Base-by-base conservation (phyloP, 2,329 filamentous ascomycete genomes). In the Penicillium sp. region DNA sequence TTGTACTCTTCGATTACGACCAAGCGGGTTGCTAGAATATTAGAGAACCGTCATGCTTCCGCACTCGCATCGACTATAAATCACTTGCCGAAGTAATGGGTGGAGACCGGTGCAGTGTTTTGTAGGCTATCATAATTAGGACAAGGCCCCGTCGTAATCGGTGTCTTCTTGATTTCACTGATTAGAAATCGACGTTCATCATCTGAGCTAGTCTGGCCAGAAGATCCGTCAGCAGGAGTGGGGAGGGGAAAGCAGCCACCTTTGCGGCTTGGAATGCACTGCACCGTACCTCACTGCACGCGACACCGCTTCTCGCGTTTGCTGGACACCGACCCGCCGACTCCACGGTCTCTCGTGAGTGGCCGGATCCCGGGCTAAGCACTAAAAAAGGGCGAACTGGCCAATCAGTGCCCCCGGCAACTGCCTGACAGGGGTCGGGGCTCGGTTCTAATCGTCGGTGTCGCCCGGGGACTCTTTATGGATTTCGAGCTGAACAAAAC, bases 381-480 rank as follows among this genome's bases (percentile, higher is more conserved):
- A 50, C 47, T 44, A 50, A 28, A 30, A 28, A 41, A 25, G 31
- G 40, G 31, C 40, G 18, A 50, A 5, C 25, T 5, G 5, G 0
- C 59, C 56, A 59, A 58, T 59, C 38, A 50, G 6, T 5, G 18
- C 14, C 13, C 35, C 20, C 24, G 1, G n/a, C 7, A 18, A 22
- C 7, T n/a, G 13, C 24, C 24, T 13, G 46, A 51, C 48, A 48
- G 50, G 42, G 51, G 41, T 55, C 51, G n/a, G 10, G 25, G 2
- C 16, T 42, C 55, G 59, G 59, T 35, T 43, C 38, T 54, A 52
- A 56, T 58, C 58, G 59, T 62, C 59, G 59, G 59, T 61, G 56
- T 61, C 59, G 46, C 24, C 6, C 41, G 40, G n/a, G 24, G 25
- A 35, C 30, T 35, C 7, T 25, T 27, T 27, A 41, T 27, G 39